phyloP scores from a whole-genome alignment of 2,329 filamentous ascomycete genomes.

The Arthrobotrys conoides region DNA sequence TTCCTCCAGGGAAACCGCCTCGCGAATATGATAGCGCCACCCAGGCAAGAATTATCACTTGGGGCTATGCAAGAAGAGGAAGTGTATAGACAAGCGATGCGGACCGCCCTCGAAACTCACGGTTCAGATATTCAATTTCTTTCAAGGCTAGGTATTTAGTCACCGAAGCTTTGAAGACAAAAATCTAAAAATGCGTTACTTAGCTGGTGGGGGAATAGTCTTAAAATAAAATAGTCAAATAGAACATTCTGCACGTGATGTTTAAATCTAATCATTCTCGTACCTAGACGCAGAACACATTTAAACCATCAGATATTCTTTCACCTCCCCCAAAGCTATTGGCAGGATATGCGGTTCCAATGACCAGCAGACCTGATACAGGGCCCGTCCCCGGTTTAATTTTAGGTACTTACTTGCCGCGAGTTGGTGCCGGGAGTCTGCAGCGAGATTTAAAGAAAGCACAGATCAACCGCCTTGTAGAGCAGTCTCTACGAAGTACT shows the following conservation, averaged over 20 bases:
- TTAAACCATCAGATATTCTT: no score
- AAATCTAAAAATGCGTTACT: background rate
- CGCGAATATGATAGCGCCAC: background rate
- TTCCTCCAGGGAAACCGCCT: background rate
- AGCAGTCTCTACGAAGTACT: background rate
- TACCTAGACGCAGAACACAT: no score
- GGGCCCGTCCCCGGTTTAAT: no score
- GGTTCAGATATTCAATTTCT: constrained; percentile 44
- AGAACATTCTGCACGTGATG: no score
- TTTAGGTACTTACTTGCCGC: no score
- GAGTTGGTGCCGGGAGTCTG: no score
- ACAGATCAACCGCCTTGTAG: no score
- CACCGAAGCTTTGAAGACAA: background rate
- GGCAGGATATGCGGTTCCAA: no score
- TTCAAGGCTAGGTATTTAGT: background rate
- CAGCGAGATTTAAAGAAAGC: no score
- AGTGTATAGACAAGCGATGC: constrained; percentile 35
- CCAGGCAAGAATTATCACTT: background rate
- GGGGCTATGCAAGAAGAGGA: constrained; percentile 13
- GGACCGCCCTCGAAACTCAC: constrained; percentile 39
- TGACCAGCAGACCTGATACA: background rate
- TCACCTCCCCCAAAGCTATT: no score
- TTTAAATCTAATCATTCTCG: no score
- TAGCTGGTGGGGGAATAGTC: background rate
- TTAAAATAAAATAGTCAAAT: no score